phyloP scores from a whole-genome alignment of 352 stramenopile species.

The Phytophthora podocarpi region DNA sequence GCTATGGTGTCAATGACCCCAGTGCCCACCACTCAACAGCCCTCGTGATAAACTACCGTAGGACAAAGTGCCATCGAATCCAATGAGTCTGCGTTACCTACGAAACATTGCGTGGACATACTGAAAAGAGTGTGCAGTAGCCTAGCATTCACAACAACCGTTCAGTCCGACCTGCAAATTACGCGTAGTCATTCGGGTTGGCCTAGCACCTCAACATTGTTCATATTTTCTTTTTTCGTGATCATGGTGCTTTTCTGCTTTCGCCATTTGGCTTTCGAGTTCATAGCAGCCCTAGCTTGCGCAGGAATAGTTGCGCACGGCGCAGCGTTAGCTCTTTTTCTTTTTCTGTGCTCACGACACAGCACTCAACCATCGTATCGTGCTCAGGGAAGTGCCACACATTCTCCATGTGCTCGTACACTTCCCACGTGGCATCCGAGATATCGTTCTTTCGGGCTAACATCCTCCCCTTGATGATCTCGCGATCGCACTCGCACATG shows the following conservation, averaged over 20 bases:
- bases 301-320: slow-evolving; percentile 58
- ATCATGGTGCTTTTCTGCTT: background rate
- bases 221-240: background rate
- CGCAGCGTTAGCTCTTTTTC: slow-evolving; percentile 67
- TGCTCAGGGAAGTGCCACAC: slow-evolving; percentile 46
- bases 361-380: slow-evolving; percentile 43
- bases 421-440: slow-evolving; percentile 70
- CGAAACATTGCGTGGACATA: slow-evolving; percentile 12
- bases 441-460: slow-evolving; percentile 63
- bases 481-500: slow-evolving; percentile 68
- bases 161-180: slow-evolving; percentile 1
- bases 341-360: slow-evolving; percentile 73
- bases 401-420: slow-evolving; percentile 72
- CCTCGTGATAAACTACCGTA: slow-evolving; percentile 35
- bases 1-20: slow-evolving; percentile 14
- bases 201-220: slow-evolving; percentile 3
- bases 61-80: slow-evolving; percentile 21
- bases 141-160: background rate
- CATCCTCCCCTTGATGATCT: slow-evolving; percentile 70
- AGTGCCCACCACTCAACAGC: slow-evolving; percentile 21
- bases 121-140: slow-evolving; percentile 10
- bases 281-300: slow-evolving; percentile 58
- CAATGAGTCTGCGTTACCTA: slow-evolving; percentile 22
- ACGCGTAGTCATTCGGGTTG: background rate
- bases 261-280: background rate